Evolutionary conservation across 441 rosid genomes (phyloP), one percentile per base, ranked within the genome.

Genomic region (Populus hybrid): DNA sequence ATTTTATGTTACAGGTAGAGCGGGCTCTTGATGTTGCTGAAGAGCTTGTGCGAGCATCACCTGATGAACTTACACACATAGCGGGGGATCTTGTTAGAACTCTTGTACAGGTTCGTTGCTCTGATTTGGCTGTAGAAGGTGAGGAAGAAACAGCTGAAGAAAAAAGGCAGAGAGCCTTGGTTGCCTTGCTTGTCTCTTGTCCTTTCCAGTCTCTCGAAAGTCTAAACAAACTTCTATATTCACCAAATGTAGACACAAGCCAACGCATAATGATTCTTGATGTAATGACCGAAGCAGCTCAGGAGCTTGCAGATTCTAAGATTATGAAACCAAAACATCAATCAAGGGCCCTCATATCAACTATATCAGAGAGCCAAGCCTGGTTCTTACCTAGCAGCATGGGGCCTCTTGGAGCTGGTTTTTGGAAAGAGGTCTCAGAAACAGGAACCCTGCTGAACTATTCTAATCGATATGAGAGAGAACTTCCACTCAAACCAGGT

Each of bases 231-330:
- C 78, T 92, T 34, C 76, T 96, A 77, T 94, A 93, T 82, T 93
- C 98, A 70, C 95, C 99, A 66, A 89, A 92, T 80, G 92, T 96
- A 67, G 98, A 93, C 76, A 82, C 87, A 78, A 93, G 99, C 87
- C 99, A 96, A 79, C 97, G 99, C 79, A 88, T 96, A 84, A 94
- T 96, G 98, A 93, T 94, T 82, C 96, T 96, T 34, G 98, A 96
- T 82, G 88, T 91, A 84, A 94, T 96, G 98, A 86, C 96, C 46
- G 93, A 88, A 83, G 99, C 98, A 70, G 98, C 98, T 28, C 87
- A 87, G 80, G 98, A 94, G 91, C 98, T 96, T 66, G 91, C 98
- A 78, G 85, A 82, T 84, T 79, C 95, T 69, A 93, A 87, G 85
- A 85, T 80, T 54, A 73, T 80, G 85, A 91, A 89, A 84, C 88